Conservation (phyloP, 208 protist species). For the Trypanosoma scelopori region DNA sequence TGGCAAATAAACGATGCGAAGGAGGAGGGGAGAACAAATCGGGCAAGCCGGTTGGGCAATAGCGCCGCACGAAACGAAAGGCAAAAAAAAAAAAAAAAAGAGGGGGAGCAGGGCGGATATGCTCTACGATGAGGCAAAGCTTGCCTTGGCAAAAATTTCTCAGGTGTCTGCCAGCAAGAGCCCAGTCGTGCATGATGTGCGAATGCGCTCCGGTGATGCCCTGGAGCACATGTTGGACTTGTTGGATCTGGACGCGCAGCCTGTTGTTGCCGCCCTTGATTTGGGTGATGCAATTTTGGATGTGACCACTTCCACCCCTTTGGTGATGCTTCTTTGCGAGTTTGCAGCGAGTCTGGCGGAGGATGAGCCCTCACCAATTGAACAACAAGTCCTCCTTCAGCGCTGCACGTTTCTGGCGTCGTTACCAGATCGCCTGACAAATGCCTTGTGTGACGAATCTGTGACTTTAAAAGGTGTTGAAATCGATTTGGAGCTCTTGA, state of each 20-base stretch:
- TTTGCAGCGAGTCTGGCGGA: slow-evolving; percentile 4
- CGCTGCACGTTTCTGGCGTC: slow-evolving; percentile 25
- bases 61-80: not conserved
- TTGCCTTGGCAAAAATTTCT: not conserved
- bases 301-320: slow-evolving; percentile 14
- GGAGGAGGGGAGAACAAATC: too few species aligned
- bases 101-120: too few species aligned
- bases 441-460: slow-evolving; percentile 4
- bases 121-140: slow-evolving; percentile 10
- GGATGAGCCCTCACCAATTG: slow-evolving; percentile 16
- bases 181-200: not conserved
- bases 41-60: too few species aligned
- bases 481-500: slow-evolving; percentile 11
- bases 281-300: slow-evolving; percentile 1
- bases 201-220: not conserved
- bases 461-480: slow-evolving; percentile 4
- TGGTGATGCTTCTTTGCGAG: slow-evolving; percentile 24
- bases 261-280: slow-evolving; percentile 1
- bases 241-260: slow-evolving; percentile 14
- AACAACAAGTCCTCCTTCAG: slow-evolving; percentile 12
- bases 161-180: not conserved
- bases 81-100: too few species aligned
- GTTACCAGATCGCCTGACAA: slow-evolving; percentile 25
- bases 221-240: slow-evolving; percentile 21
- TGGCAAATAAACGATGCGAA: not conserved